Base-by-base conservation (phyloP, 225 moss, liverwort and hornwort species). In the Rhytidiadelphus loreus region DNA sequence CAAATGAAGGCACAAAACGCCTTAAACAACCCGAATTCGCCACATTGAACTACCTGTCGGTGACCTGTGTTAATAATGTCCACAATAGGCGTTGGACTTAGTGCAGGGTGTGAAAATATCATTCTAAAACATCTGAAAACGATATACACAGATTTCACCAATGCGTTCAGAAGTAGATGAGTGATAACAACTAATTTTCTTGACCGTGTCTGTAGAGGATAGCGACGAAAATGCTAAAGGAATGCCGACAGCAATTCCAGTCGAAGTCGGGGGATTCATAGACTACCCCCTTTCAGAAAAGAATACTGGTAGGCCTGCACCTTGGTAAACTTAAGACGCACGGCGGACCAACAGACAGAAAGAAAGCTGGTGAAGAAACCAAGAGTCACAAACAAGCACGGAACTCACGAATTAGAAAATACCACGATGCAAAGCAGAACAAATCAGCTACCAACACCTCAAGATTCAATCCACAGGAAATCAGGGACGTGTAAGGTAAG, bases 401-500 rank as follows among this genome's bases (percentile, higher is more conserved):
- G 37, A 16, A 46, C 43, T 48, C 52, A 60, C 37, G 46, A 73
- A 41, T 43, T 56, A 83, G 56, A 33, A 46, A 13, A 26, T 9
- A 66, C n/a, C 28, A 50, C n/a, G 37, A 16, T 12, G 2, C 35
- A 32, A 11, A 37, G 43, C 64, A 46, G 4, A 80, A 37, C 44
- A 25, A 25, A 65, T 41, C 33, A 32, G 18, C 19, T 43, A 13
- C 20, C 22, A 81, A 13, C 16, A 63, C 16, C 18, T 39, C 6
- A 68, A 58, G 7, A 69, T n/a, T 58, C 29, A 50, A 44, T 22
- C 18, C 6, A 77, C 33, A 80, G 25, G 13, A 65, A 56, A 9
- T 37, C 29, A 83, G 76, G 43, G 23, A 43, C 22, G 60, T 48
- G n/a, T 37, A 85, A 66, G 78, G 79, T 53, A 91, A 92, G 92